A percentile compares a stretch with the other conserved stretches of the same genome.
Evolutionary conservation across 768 basidiomycete species (phyloP).

Genomic region (Auricularia heimuer): DNA sequence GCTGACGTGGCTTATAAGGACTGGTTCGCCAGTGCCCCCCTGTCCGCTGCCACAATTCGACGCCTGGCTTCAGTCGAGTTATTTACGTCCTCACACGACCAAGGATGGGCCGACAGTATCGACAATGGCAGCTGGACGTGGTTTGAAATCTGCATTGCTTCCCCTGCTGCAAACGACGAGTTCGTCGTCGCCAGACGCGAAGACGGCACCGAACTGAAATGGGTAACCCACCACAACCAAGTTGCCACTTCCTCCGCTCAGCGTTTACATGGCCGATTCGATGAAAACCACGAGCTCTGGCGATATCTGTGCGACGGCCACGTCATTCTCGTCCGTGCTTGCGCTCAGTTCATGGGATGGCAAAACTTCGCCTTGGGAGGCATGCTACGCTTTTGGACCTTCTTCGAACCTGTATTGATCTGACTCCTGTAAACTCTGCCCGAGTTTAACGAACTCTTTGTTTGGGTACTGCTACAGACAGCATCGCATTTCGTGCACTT

Average conservation of each 20-base stretch:
- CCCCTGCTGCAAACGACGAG: not conserved
- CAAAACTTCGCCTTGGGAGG: constrained; percentile 3
- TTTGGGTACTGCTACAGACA: no score
- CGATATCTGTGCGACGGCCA: constrained; percentile 7
- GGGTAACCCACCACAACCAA: constrained; percentile 8
- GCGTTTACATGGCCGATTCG: constrained; percentile 3
- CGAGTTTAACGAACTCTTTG: no score
- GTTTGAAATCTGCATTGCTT: constrained; percentile 10
- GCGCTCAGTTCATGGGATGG: constrained; percentile 9
- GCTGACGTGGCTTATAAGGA: not conserved
- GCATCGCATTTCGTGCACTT: no score
- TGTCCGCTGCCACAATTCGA: not conserved
- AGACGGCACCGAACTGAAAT: constrained; percentile 6
- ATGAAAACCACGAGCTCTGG: constrained; percentile 10
- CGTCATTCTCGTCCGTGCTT: constrained; percentile 6
- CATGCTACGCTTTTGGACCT: constrained; percentile 7
- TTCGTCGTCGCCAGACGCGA: not conserved
- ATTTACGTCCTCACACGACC: constrained; percentile 9
- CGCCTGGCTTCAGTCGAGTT: constrained; percentile 4
- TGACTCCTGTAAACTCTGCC: not conserved
- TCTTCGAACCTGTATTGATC: constrained; percentile 8
- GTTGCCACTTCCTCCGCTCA: not conserved
- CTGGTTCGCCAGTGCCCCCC: constrained; percentile 4
- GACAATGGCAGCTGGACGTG: constrained; percentile 10
- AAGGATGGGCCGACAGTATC: constrained; percentile 8